Evolutionary conservation across 2,329 filamentous ascomycete species (phyloP), one percentile per base, ranked within the genome.

Genomic region (Metarhizium rileyi): DNA sequence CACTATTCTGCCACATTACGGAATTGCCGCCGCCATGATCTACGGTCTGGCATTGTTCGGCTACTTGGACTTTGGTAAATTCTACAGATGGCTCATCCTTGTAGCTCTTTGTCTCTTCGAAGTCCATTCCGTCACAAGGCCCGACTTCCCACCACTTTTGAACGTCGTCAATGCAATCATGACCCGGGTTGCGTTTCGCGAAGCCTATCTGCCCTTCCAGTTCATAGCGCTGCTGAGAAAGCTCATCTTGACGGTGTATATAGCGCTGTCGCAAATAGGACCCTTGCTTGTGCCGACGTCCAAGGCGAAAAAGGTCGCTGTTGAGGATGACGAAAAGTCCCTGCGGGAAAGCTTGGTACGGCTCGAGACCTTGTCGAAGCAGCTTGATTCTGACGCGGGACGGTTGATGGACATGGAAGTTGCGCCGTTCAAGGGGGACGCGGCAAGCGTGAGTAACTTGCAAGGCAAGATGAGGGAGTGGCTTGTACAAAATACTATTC

Each of bases 401-500:
- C 75, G 85, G 49, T 66, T 95, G 52, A 70, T 95, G 63, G 82
- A 84, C 44, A 73, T 95, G 64, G 89, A 94, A 60, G 77, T 90
- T 65, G 81, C 82, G 47, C 91, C 91, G 0, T 96, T 90, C 66
- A 80, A 75, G 46, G 84, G 83, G n/a, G 85, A 94, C 60, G 70
- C 76, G 33, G 76, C 78, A 53, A 74, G 73, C n/a, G 70, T 85
- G 44, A 73, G 72, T 42, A 81, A 80, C 36, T 53, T 70, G 16
- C 78, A 82, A 53, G 76, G 76, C 38, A 86, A 85, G 59, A 78
- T 96, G 68, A 86, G 84, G 67, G 87, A 93, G 60, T 95, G 89
- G 77, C 72, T 97, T 57, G 82, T 96, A 46, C 83, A 94, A 65
- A 94, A 94, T 62, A 90, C 84, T 14, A 86, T 94, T 52, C 77